These are phyloP conservation scores for Lyophyllum atratum DNA, from an alignment of 768 basidiomycete genomes.

Conservation along the genomic window DNA sequence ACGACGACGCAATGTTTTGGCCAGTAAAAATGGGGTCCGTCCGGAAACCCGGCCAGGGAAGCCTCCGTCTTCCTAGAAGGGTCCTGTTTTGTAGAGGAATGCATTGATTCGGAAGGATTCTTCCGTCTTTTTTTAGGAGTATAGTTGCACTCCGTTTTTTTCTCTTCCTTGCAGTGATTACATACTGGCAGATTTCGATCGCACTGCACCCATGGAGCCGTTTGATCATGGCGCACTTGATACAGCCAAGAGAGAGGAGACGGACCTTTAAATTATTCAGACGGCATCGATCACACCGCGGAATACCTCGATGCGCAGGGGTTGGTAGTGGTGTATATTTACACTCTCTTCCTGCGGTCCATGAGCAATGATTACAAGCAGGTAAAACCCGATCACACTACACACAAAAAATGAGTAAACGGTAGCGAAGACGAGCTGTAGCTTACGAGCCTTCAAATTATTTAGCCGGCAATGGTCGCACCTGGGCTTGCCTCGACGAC, in stretches of 20 bases:
- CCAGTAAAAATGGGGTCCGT: constrained; percentile 38
- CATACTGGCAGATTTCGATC: constrained; percentile 73
- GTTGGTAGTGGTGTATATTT: constrained; percentile 75
- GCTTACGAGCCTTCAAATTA: constrained; percentile 64
- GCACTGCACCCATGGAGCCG: constrained; percentile 43
- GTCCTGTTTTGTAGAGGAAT: constrained; percentile 10
- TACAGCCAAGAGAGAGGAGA: constrained; percentile 4
- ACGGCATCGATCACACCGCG: constrained; percentile 73
- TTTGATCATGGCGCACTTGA: background rate
- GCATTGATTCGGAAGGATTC: constrained; percentile 33
- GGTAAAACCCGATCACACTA: constrained; percentile 75
- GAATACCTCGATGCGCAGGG: constrained; percentile 75
- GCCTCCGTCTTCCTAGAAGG: constrained; percentile 10
- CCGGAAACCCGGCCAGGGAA: constrained; percentile 16
- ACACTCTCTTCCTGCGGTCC: constrained; percentile 64
- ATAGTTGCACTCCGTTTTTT: constrained; percentile 63
- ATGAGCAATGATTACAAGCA: constrained; percentile 71
- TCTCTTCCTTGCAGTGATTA: constrained; percentile 61
- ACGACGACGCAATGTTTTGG: constrained; percentile 39
- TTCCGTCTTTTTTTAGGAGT: constrained; percentile 72
- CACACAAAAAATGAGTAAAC: constrained; percentile 12
- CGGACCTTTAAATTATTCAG: constrained; percentile 65
- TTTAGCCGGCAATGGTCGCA: constrained; percentile 74
- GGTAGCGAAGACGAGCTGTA: constrained; percentile 3
- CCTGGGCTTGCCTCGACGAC: constrained; percentile 71